Conservation (phyloP, 305 asterid species). For the Fraxinus albicans region DNA sequence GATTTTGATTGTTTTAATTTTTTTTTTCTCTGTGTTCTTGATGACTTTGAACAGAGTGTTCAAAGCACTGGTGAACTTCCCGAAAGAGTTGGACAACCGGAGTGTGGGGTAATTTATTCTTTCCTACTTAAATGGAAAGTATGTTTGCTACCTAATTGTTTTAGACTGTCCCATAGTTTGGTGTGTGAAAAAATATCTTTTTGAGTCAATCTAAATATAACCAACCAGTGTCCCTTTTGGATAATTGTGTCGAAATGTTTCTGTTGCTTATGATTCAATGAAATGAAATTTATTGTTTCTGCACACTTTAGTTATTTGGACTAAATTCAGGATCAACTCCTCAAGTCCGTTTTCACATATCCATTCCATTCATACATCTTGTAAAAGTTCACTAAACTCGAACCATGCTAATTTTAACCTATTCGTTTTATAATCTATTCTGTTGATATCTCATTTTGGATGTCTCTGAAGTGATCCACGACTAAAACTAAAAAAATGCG, state of each 20-base stretch:
- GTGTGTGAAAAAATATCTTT: neutral
- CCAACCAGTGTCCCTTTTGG: neutral
- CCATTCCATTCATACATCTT: neutral
- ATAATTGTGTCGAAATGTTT: neutral
- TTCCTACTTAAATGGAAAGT: neutral
- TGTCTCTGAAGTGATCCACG: neutral
- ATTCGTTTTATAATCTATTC: neutral
- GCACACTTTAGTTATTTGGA: neutral
- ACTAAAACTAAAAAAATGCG: neutral
- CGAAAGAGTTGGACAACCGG: slow-evolving; percentile 67
- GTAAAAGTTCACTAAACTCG: neutral
- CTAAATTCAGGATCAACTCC: neutral
- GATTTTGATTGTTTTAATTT: slow-evolving; percentile 13
- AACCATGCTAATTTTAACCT: neutral
- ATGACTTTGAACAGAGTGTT: slow-evolving; percentile 40
- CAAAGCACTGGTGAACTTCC: slow-evolving; percentile 46
- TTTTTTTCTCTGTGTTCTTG: slow-evolving; percentile 22
- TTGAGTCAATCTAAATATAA: neutral
- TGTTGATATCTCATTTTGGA: neutral
- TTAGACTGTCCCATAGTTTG: neutral
- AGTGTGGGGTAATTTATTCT: slow-evolving; percentile 58
- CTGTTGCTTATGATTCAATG: neutral
- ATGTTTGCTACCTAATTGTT: neutral
- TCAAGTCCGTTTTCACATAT: neutral
- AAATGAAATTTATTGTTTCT: neutral